Percentiles rank a stretch among this genome's conserved stretches.
phyloP scores from a whole-genome alignment of 345 rosid genomes.

The Isatis tinctoria region DNA sequence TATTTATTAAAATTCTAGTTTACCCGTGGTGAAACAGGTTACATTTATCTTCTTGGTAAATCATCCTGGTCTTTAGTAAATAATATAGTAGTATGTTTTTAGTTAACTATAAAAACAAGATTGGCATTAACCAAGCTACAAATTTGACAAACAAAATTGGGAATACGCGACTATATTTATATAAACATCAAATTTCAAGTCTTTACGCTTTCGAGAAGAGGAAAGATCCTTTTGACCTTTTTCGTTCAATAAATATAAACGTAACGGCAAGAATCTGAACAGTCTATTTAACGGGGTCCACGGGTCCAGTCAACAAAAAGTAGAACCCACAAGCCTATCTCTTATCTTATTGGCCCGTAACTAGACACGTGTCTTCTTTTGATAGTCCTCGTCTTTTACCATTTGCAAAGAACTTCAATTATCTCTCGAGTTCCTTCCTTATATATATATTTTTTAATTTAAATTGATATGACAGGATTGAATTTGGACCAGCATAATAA shows the following conservation, averaged over 20 bases:
- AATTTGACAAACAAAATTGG: background rate
- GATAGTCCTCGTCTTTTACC: background rate
- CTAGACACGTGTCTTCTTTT: background rate
- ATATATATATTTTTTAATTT: background rate
- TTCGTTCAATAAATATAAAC: background rate
- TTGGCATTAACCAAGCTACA: background rate
- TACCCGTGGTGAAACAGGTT: background rate
- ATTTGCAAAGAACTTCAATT: background rate
- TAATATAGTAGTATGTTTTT: too few relatives aligned
- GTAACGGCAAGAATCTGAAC: conserved; percentile 29
- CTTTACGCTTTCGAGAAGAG: conserved; percentile 17
- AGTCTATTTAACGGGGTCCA: background rate
- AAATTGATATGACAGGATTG: background rate
- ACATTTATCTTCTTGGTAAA: too few relatives aligned
- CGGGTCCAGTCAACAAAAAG: background rate
- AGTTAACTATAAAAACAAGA: background rate
- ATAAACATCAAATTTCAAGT: background rate
- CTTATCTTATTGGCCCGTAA: conserved; percentile 6
- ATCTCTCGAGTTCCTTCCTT: background rate
- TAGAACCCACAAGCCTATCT: conserved; percentile 13
- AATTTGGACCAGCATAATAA: conserved; percentile 19
- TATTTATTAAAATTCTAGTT: background rate
- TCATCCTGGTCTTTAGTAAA: too few relatives aligned
- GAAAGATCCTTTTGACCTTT: conserved; percentile 6
- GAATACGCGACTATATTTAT: background rate